Evolutionary conservation across 2,329 filamentous ascomycete species (phyloP).

Genomic region (Scolecobasidium constrictum): DNA sequence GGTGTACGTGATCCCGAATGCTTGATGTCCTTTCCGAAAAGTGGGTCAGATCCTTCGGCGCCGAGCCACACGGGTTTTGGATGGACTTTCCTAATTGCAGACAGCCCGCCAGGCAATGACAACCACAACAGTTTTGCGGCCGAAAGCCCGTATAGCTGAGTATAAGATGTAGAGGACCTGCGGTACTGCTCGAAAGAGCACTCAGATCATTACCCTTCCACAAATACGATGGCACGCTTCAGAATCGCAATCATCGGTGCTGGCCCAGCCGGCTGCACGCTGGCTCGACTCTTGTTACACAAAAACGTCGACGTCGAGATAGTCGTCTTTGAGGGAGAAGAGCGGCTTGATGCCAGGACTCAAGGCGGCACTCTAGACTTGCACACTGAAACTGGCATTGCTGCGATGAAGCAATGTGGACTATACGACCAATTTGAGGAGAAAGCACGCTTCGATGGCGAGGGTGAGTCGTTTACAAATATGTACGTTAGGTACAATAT

Average conservation of each 20-base stretch:
- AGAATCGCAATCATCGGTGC: constrained; percentile 22
- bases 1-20: too few species aligned
- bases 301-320: constrained; percentile 13
- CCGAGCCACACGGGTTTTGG: too few species aligned
- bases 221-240: not conserved
- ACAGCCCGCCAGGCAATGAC: too few species aligned
- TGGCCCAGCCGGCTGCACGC: constrained; percentile 19
- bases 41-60: too few species aligned
- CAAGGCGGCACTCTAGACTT: constrained; percentile 21
- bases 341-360: constrained; percentile 5
- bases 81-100: too few species aligned
- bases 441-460: constrained; percentile 18
- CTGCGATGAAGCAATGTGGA: constrained; percentile 19
- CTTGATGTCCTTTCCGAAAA: too few species aligned
- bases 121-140: too few species aligned
- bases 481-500: not conserved
- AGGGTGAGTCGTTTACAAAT: constrained; percentile 10
- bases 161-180: too few species aligned
- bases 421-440: constrained; percentile 18
- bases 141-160: too few species aligned
- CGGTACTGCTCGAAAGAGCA: too few species aligned
- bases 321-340: constrained; percentile 18
- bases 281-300: constrained; percentile 19
- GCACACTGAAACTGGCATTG: constrained; percentile 18
- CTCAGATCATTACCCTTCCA: too few species aligned